Conservation (phyloP, 2,329 filamentous ascomycete genomes). For the Ophiostoma sp. region DNA sequence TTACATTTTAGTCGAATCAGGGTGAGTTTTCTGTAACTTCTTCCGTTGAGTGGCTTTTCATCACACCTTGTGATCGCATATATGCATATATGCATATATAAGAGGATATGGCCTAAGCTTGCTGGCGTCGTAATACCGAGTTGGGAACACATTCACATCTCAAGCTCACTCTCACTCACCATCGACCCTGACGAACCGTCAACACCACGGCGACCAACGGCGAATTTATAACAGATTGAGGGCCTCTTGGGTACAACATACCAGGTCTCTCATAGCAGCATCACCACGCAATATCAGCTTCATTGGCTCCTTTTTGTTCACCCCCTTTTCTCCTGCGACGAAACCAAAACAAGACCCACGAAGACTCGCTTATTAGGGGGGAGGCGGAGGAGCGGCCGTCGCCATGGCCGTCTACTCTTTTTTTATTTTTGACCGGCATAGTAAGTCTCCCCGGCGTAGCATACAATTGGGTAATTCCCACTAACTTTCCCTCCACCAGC, state of each 20-base stretch:
- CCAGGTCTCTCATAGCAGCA: neutral
- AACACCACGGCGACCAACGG: neutral
- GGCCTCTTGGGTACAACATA: neutral
- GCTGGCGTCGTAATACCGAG: neutral
- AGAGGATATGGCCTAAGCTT: neutral
- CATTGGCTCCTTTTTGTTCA: neutral
- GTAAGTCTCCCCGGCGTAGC: conserved; percentile 55
- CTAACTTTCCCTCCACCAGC: conserved; percentile 52
- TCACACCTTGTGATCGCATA: neutral
- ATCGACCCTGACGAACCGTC: neutral
- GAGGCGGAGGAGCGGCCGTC: conserved; percentile 15
- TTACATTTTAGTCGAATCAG: neutral
- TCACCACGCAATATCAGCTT: neutral
- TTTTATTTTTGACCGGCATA: conserved; percentile 98
- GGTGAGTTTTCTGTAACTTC: neutral
- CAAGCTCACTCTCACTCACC: neutral
- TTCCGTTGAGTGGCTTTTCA: neutral
- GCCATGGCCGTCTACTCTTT: conserved; percentile 94
- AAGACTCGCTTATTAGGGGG: neutral
- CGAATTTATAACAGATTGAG: neutral
- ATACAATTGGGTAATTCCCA: neutral
- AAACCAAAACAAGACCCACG: neutral
- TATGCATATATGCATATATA: neutral
- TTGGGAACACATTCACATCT: conserved; percentile 3
- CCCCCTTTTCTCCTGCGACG: neutral